Base-by-base conservation (phyloP, 495 filamentous ascomycete species). In the Jackrogersella minutella region DNA sequence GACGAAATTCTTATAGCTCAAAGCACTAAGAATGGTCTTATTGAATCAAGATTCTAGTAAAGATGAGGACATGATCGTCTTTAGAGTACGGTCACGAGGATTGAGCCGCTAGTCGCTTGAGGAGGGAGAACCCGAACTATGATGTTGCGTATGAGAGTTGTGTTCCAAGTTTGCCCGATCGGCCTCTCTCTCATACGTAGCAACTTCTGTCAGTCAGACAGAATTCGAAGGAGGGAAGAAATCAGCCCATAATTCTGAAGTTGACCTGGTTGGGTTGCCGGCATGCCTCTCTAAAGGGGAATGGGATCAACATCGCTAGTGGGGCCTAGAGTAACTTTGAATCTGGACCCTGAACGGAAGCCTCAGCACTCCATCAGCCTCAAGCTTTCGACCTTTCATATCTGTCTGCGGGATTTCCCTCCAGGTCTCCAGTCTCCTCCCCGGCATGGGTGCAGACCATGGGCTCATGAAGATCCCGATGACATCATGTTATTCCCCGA, bases 401-500 rank as follows among this genome's bases (percentile, higher is more conserved):
- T n/a, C 8, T 34, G 21, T 14, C 44, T 8, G 30, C 14, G 7
- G 33, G 14, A 8, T 7, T n/a, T 28, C 39, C 8, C 39, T 33
- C 17, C 30, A 6, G 14, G n/a, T 17, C 30, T 5, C 10, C 21
- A 40, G 19, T 14, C 46, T 51, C 1, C 46, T 51, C 1, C 6
- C 28, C 22, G 17, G 31, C 22, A 17, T 54, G 19, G 26, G 46
- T 22, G 22, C 19, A 47, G 44, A 39, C 34, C 46, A 58, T 49
- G 22, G 11, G n/a, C 24, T 19, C 16, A 5, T 3, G 40, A 28
- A 43, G 40, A 60, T 54, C 66, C 0, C 34, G 30, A 60, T 69
- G 66, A 64, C 66, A 69, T 69, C 66, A 69, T 69, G 11, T 60
- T 53, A 65, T 53, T 44, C 62, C 53, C 62, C 46, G 54, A 59